Evolutionary conservation across 495 filamentous ascomycete species (phyloP), one percentile per base, ranked within the genome.

Genomic region (Hyphodiscus hymeniophilus): DNA sequence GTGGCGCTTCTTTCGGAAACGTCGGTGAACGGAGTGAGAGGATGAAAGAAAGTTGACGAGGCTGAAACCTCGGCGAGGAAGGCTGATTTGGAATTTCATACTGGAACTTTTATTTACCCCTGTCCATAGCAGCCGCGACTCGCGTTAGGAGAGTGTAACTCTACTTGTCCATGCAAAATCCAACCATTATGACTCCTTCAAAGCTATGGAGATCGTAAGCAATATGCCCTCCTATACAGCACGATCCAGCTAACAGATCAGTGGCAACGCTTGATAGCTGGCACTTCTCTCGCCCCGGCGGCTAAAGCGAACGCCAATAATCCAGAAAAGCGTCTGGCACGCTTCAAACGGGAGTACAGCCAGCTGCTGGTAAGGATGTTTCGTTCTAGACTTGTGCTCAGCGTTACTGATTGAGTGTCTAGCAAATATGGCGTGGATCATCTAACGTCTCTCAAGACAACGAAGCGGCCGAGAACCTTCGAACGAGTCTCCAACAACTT

Each of bases 261-360:
- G 87, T 94, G 86, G 84, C 87, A 86, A 67, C 82, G 90, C 67
- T 76, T 95, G 57, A 80, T 95, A 67, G 89, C 87, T 62, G 87
- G 87, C 60, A 84, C 80, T 53, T 78, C 79, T 58, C 66, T 78
- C 36, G 74, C 79, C 42, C 75, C 76, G 65, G 62, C 48, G 56
- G 62, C 65, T 64, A 76, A 77, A 63, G 72, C 78, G 53, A 69
- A 78, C 38, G 71, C 81, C 30, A 81, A 81, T 57, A 84, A 88
- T 59, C 87, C 91, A 30, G 82, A 87, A 50, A 81, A 91, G 62
- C 86, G 94, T 55, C 79, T 94, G 60, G 80, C 83, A 56, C 83
- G 85, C 47, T 98, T 96, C 69, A 92, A 91, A 69, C 81, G 85
- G 60, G 77, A 84, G 55, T 94, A 91, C 67, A 81, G 85, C 60